phyloP scores from a whole-genome alignment of 163 green algal genomes.

The Chloromonas sp. region DNA sequence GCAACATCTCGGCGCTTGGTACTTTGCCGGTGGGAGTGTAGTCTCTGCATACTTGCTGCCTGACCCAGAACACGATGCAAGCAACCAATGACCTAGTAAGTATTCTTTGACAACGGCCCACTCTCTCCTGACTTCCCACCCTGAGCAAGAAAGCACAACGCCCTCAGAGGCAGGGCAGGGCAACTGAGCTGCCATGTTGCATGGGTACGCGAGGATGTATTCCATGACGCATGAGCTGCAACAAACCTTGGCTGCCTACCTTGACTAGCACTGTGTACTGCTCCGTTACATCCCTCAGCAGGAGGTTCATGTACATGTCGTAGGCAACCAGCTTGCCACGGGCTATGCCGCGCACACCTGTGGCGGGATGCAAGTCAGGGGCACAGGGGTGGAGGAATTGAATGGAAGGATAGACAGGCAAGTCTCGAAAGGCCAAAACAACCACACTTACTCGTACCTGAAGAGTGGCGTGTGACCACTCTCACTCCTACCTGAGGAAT shows the following conservation, averaged over 20 bases:
- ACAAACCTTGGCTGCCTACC: neutral
- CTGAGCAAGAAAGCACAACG: neutral
- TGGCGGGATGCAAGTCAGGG: neutral
- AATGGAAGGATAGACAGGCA: neutral
- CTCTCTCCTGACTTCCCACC: neutral
- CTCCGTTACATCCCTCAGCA: constrained; percentile 52
- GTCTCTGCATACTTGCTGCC: neutral
- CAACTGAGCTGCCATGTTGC: neutral
- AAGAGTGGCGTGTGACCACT: constrained; percentile 49
- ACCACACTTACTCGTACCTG: neutral
- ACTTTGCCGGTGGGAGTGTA: neutral
- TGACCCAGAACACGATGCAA: no score
- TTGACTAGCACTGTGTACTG: constrained; percentile 44
- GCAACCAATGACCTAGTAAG: no score
- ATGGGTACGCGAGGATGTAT: neutral
- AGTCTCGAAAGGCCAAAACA: no score
- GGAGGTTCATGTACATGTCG: constrained; percentile 57
- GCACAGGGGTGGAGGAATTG: neutral
- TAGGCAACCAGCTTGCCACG: constrained; percentile 47
- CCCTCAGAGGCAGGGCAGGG: neutral
- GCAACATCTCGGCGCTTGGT: neutral
- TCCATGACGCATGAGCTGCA: neutral
- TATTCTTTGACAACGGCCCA: no score
- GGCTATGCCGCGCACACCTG: constrained; percentile 52
- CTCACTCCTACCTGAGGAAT: constrained; percentile 20